phyloP scores from a whole-genome alignment of 2,329 filamentous ascomycete genomes.

The Talaromyces sp. region DNA sequence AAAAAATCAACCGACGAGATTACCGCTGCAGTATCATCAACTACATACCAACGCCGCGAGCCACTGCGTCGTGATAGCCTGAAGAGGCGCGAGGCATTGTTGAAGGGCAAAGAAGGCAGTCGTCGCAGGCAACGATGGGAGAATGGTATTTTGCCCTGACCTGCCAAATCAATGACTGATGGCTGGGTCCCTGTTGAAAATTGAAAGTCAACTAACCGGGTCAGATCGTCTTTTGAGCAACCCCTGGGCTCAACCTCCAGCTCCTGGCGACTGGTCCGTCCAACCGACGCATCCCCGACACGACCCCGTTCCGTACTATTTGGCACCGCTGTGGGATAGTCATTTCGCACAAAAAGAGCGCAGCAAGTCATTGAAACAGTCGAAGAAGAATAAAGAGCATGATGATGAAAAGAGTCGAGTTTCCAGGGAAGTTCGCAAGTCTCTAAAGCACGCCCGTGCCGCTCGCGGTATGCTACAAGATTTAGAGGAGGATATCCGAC shows the following conservation, averaged over 20 bases:
- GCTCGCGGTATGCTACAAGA: constrained; percentile 77
- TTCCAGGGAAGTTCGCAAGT: constrained; percentile 74
- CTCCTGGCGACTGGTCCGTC: constrained; percentile 77
- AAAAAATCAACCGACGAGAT: constrained; percentile 19
- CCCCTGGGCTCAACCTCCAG: constrained; percentile 78
- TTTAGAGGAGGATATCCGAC: constrained; percentile 78
- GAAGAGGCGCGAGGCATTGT: constrained; percentile 67
- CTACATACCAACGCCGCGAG: constrained; percentile 51
- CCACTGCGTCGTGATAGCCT: constrained; percentile 58
- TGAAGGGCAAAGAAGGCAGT: constrained; percentile 88
- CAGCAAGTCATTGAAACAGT: constrained; percentile 31
- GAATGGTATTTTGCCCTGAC: constrained; percentile 63
- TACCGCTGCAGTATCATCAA: constrained; percentile 26
- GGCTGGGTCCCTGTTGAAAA: not conserved
- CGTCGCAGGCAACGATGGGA: constrained; percentile 87
- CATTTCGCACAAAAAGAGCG: constrained; percentile 44
- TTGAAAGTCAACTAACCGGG: not conserved
- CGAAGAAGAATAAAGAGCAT: constrained; percentile 35
- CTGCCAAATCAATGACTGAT: constrained; percentile 16
- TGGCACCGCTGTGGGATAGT: constrained; percentile 81
- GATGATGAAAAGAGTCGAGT: constrained; percentile 49
- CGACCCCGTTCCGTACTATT: constrained; percentile 74
- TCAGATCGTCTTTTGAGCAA: constrained; percentile 81
- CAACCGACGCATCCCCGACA: constrained; percentile 76
- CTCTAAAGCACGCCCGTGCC: constrained; percentile 73